A percentile compares a stretch with the other conserved stretches of the same genome.
These are phyloP conservation scores for Aquilaria agallochum DNA, from an alignment of 441 rosid genomes.

Conservation along the genomic window DNA sequence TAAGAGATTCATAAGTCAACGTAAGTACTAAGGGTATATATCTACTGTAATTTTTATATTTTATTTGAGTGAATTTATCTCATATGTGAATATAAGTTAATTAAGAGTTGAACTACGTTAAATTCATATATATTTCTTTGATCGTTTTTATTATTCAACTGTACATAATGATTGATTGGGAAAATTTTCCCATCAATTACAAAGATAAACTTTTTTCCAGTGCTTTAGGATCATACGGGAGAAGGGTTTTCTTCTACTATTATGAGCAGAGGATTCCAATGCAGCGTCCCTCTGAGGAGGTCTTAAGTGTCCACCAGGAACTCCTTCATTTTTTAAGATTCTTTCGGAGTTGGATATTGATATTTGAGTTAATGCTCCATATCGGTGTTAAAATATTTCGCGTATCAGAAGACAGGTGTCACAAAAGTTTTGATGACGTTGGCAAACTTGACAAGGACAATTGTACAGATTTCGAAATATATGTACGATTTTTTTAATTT, in stretches of 20 bases:
- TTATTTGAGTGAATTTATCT: no score
- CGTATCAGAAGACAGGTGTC: constrained; percentile 22
- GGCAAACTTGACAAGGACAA: constrained; percentile 42
- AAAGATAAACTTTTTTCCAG: background rate
- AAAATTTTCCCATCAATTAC: no score
- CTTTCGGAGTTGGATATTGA: no score
- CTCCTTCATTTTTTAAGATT: background rate
- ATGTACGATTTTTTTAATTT: no score
- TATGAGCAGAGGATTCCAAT: constrained; percentile 58
- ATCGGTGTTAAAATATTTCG: constrained; percentile 44
- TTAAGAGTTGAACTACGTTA: no score
- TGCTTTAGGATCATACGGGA: constrained; percentile 48
- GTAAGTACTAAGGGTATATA: no score
- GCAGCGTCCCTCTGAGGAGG: constrained; percentile 69
- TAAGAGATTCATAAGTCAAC: no score
- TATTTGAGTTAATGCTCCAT: background rate
- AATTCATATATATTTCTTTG: no score
- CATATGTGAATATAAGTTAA: no score
- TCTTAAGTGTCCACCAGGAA: background rate
- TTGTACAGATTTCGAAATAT: constrained; percentile 10
- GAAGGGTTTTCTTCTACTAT: constrained; percentile 51
- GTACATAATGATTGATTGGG: no score
- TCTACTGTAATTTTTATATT: no score
- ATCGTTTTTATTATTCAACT: no score
- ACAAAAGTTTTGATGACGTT: constrained; percentile 45